Conservation (phyloP, 768 basidiomycete genomes). For the Galerina sulciceps region DNA sequence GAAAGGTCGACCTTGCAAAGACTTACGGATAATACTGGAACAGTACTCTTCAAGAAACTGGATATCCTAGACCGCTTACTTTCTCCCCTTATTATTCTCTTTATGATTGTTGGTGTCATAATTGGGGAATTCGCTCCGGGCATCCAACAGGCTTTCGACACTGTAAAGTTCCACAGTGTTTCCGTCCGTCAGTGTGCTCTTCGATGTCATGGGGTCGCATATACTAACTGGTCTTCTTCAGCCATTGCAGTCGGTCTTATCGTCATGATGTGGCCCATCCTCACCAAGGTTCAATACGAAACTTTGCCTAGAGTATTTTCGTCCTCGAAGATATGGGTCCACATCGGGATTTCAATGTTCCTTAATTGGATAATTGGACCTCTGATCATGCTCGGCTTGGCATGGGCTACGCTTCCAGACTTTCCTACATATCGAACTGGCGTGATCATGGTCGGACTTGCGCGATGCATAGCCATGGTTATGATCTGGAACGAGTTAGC, state of each 20-base stretch:
- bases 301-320: constrained; percentile 59
- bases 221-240: constrained; percentile 26
- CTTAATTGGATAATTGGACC: constrained; percentile 86
- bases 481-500: constrained; percentile 85
- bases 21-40: no score
- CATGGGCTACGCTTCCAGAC: constrained; percentile 87
- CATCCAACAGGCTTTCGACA: constrained; percentile 65
- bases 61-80: constrained; percentile 62
- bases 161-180: constrained; percentile 65
- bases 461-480: constrained; percentile 75
- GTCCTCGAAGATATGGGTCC: constrained; percentile 61
- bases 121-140: constrained; percentile 69
- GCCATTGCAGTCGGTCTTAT: constrained; percentile 83
- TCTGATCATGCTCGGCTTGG: constrained; percentile 78
- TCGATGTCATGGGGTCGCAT: neutral
- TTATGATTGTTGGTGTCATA: constrained; percentile 77
- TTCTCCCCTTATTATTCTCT: constrained; percentile 66
- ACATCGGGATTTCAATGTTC: constrained; percentile 67
- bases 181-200: constrained; percentile 67
- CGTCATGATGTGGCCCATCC: constrained; percentile 88
- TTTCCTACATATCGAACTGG: constrained; percentile 75
- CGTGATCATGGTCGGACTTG: constrained; percentile 82
- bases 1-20: neutral
- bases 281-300: constrained; percentile 81
- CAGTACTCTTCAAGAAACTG: constrained; percentile 45